Evolutionary conservation across 352 stramenopile genomes (phyloP), one percentile per base, ranked within the genome.

Genomic region (Phytopythium montanum): DNA sequence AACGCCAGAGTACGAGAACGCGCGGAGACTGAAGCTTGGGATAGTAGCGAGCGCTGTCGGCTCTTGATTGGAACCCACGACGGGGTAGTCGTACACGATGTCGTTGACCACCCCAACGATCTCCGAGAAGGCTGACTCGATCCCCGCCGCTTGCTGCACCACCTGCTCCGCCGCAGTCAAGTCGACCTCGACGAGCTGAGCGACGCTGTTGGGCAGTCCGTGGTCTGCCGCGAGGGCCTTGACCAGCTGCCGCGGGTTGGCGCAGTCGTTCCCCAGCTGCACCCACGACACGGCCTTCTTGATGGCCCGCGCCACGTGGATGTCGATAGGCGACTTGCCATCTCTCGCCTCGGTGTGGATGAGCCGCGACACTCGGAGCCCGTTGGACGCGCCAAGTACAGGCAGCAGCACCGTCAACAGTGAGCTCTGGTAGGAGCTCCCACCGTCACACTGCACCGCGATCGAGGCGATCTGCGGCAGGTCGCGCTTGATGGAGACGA

Each of bases 361-460:
- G 29, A 63, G 63, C 5, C 58, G 46, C 16, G 57, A 54, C 6
- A 73, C 53, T 19, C 19, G 18, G 7, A 73, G 58, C 1, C 54
- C 62, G 25, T 73, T 49, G 0, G 38, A 34, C 28, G 41, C 29
- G 21, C 50, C 51, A 14, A 66, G 31, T 1, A 70, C 12, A 5
- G 66, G 61, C 0, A 72, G 62, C 0, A 69, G 8, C 2, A 69
- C 25, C 2, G 54, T 33, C 3, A 72, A 23, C 1, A 33, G 4
- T 0, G 56, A 31, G 48, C 60, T 73, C 42, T 73, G 66, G 26
- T 66, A 73, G 25, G 21, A 70, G 6, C 56, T 60, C 7, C 60
- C 62, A 25, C 70, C 70, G 26, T 73, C 62, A 25, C 59, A 63
- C 28, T 73, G 66, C 0, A 69, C 13, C 8, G 48, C 45, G 6